Evolutionary conservation across 805 yeast species (phyloP).

Genomic region (Candida insectalens): DNA sequence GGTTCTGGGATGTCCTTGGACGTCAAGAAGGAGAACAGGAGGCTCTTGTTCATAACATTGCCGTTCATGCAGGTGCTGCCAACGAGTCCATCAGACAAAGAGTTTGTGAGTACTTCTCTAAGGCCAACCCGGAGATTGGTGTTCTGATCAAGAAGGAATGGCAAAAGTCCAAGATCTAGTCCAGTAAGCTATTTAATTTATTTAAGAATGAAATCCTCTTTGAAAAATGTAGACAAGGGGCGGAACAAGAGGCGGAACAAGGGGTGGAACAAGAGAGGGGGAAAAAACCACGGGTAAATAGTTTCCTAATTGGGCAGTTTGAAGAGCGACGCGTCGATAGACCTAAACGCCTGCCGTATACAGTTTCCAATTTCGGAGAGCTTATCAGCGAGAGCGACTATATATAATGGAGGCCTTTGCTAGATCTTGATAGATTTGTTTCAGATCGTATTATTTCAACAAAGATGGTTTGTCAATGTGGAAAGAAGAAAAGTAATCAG

Average conservation of each 20-base stretch:
- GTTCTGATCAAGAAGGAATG: conserved; percentile 52
- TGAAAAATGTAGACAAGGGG: no score
- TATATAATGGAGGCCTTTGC: no score
- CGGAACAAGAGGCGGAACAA: no score
- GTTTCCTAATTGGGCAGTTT: no score
- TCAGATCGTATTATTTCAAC: no score
- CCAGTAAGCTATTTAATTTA: background rate
- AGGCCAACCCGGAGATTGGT: conserved; percentile 65
- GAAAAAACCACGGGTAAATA: no score
- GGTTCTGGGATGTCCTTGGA: conserved; percentile 69
- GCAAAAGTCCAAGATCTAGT: conserved; percentile 4
- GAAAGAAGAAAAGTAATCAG: background rate
- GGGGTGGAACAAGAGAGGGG: no score
- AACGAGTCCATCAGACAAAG: conserved; percentile 68
- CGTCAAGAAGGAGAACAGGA: conserved; percentile 75
- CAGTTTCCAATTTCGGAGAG: no score
- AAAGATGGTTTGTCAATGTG: background rate
- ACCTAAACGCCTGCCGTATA: no score
- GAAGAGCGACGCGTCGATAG: no score
- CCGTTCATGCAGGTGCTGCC: conserved; percentile 65
- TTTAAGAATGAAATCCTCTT: conserved; percentile 1
- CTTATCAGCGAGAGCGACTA: no score
- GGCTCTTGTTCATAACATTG: conserved; percentile 74
- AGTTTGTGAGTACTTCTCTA: conserved; percentile 65
- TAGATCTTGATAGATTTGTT: no score